Base-by-base conservation (phyloP, 2,329 filamentous ascomycete genomes). In the Curvularia sp. region DNA sequence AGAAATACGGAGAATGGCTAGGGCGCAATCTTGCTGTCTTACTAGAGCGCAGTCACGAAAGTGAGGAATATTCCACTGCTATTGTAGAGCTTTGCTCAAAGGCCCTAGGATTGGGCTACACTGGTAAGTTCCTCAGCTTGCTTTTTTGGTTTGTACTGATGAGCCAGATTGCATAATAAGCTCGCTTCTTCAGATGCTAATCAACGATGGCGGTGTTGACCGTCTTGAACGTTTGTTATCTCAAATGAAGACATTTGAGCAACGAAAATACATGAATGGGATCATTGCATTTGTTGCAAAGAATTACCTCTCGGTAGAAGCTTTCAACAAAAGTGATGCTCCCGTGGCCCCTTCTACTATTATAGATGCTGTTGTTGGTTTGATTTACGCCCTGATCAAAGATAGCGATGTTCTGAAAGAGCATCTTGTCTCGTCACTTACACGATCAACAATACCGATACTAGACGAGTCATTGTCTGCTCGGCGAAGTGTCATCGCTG, bases 1-100 rank as follows among this genome's bases (percentile, higher is more conserved):
- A 80, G 25, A 74, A 82, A 18, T 96, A 91, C 77, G 84, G 86
- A 12, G 77, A 77, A 28, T 97, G 93, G 93, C 76, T 97, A 38
- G 89, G 87, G 2, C 77, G 76, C 13, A 91, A 88, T 70, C 80
- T 95, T 49, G 80, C 76, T 32, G 60, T 71, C 18, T 75, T 83
- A 67, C 74, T 88, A 77, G 80, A 76, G 69, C 42, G 73, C 5
- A 56, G 67, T 12, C 65, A 74, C 61, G 30, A 62, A 55, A 66
- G 75, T 73, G 64, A 77, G 49, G 75, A 82, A 78, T 49, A 59
- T 27, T 18, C 48, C 7, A 27, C 43, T 5, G 66, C 69, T 28
- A 39, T 68, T 6, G 76, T 79, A 39, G 80, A 82, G 45, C 66
- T 88, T 6, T 77, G 80, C 19, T 80, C 85, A 3, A 88, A 89